Base-by-base conservation (phyloP, 768 basidiomycete species). In the Macrolepiota fuliginosa region DNA sequence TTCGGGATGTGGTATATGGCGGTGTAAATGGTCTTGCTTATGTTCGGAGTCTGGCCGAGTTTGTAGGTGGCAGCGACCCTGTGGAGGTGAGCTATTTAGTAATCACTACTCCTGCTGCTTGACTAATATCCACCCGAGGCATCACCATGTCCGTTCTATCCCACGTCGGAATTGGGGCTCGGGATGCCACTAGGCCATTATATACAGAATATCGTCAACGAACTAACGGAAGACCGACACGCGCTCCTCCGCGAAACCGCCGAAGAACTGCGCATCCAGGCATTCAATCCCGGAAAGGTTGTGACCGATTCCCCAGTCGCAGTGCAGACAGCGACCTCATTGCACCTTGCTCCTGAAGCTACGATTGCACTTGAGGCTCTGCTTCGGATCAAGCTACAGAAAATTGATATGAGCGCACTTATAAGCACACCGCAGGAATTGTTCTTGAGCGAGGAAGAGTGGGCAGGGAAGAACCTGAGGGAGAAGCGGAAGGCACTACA, bases 1-100 rank as follows among this genome's bases (percentile, higher is more conserved):
- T 92, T 17, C 74, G 81, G 19, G 88, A 91, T 68, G 69, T 91
- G n/a, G 90, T 92, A 0, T 92, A 92, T 68, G 91, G 91, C 0
- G 90, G 91, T 50, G 78, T 85, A 0, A 89, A 91, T 59, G 91
- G 91, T 1, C 72, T 86, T 27, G 91, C 91, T 4, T 92, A 92
- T 70, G 81, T 88, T 56, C 79, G 88, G 62, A 92, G 91, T 69
- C 67, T 93, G 58, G 90, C 90, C 25, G 87, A 90, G 71, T 93
- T 92, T 64, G 77, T 87, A 35, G 69, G 75, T 61, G 77, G 85
- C 9, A 69, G 85, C 9, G 69, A 74, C 4, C 69, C 71, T 1
- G 42, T 7, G 29, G 68, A 69, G 68, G 74, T 75, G 46, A 53
- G 72, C 19, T 25, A 54, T n/a, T 39, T 22, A 49, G 56, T 63